These are phyloP conservation scores for Candida sphagnicola DNA, from an alignment of 805 yeast genomes.

Conservation along the genomic window DNA sequence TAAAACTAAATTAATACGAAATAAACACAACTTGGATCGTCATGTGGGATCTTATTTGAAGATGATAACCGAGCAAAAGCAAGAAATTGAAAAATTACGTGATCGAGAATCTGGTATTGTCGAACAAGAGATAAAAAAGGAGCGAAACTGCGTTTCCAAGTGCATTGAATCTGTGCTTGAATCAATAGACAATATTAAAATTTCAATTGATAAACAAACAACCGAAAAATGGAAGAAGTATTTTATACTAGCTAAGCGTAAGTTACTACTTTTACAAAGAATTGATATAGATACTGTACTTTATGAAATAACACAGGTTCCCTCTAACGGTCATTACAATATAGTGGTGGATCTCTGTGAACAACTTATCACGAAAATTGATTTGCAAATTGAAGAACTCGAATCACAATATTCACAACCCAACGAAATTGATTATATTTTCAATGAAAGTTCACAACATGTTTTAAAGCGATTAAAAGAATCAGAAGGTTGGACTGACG, in stretches of 20 bases:
- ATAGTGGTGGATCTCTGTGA: slow-evolving; percentile 20
- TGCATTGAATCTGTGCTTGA: slow-evolving; percentile 39
- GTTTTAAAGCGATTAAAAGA: slow-evolving; percentile 47
- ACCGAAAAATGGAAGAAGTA: slow-evolving; percentile 44
- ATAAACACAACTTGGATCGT: slow-evolving; percentile 69
- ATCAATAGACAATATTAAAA: slow-evolving; percentile 37
- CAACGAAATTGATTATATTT: slow-evolving; percentile 50
- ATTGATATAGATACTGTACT: slow-evolving; percentile 30
- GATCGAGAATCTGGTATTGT: slow-evolving; percentile 46
- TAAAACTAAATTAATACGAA: slow-evolving; percentile 72
- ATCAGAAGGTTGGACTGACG: slow-evolving; percentile 52
- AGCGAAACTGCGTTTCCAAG: slow-evolving; percentile 30
- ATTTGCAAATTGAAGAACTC: slow-evolving; percentile 45
- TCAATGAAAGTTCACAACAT: slow-evolving; percentile 43
- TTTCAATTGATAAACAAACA: slow-evolving; percentile 38
- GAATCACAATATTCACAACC: slow-evolving; percentile 47
- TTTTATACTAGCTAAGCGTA: slow-evolving; percentile 44
- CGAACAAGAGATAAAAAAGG: slow-evolving; percentile 32
- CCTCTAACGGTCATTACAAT: neutral
- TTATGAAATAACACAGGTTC: slow-evolving; percentile 8
- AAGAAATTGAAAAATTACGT: slow-evolving; percentile 67
- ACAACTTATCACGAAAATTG: slow-evolving; percentile 32
- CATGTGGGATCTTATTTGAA: slow-evolving; percentile 83
- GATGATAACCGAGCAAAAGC: slow-evolving; percentile 78
- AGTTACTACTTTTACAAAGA: slow-evolving; percentile 40